Evolutionary conservation across 139 green algal species (phyloP), one percentile per base, ranked within the genome.

Genomic region (Volvox reticuliferus): DNA sequence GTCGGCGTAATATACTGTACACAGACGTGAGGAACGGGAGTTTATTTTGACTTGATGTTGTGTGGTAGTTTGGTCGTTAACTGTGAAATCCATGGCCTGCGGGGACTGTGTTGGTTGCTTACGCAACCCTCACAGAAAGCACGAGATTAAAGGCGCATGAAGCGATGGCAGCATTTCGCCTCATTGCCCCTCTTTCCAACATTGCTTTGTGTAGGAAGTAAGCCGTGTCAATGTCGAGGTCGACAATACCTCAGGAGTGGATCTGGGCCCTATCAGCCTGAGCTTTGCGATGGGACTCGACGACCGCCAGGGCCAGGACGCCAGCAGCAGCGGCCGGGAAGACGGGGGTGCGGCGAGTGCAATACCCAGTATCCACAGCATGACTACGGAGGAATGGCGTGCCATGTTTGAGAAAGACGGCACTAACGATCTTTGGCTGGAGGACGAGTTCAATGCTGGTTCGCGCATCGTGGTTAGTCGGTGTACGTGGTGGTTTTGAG

Each of bases 391-490:
- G 0, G 96, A 99, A 89, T 99, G 97, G 97, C 93, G 96, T 1
- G 78, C 82, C 3, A 92, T 90, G 62, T 99, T 98, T 86, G 98
- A 99, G 84, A 91, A 91, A 67, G 96, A 98, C 44, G 98, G 97
- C 18, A 93, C 80, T 14, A 97, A 99, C 9, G 96, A 99, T 94
- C 91, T 99, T 55, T 99, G 95, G 94, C 84, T 99, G 22, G 94
- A 99, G 90, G 98, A 99, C n/a, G 96, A 99, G 89, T 99, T 98
- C 94, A 99, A 99, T 85, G 93, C 97, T 36, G 98, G 96, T 0
- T 98, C 97, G 14, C 93, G 97, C 28, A 90, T 99, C 0, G 79
- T 97, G 86, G 97, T 98, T 82, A 88, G 94, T 83, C 24, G 84
- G 28, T 14, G 44, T 9, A 55, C 44, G 44, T 55, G 44, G 5